phyloP scores from a whole-genome alignment of 163 green algal species.

The Chlorella variabilis region DNA sequence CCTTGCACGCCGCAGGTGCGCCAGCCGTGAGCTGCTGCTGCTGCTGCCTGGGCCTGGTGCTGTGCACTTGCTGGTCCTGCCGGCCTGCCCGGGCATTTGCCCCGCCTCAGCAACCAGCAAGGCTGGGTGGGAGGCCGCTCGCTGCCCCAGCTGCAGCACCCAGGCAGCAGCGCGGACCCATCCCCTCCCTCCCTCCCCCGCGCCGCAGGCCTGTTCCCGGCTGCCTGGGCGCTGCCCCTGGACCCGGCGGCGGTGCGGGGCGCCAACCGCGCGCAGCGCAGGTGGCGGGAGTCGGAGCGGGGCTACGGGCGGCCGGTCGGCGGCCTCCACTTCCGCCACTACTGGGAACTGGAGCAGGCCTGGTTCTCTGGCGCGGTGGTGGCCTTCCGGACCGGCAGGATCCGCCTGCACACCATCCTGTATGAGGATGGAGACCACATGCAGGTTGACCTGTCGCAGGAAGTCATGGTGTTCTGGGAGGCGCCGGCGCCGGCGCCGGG shows the following conservation, averaged over 20 bases:
- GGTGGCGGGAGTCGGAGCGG: not conserved
- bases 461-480: not conserved
- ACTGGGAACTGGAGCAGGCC: not conserved
- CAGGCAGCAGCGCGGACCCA: too few species aligned
- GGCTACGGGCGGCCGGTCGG: not conserved
- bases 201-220: constrained; percentile 5
- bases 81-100: too few species aligned
- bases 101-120: too few species aligned
- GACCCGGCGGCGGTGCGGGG: not conserved
- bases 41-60: not conserved
- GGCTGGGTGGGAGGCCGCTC: too few species aligned
- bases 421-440: not conserved
- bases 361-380: not conserved
- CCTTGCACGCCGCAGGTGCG: not conserved
- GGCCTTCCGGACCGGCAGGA: not conserved
- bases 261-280: not conserved
- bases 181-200: not conserved
- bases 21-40: not conserved
- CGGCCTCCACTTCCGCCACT: not conserved
- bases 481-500: not conserved
- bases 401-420: not conserved
- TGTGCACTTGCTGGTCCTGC: not conserved
- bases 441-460: not conserved
- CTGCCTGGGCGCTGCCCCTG: not conserved
- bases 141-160: too few species aligned